Percentiles rank a stretch among this genome's conserved stretches.
Conservation (phyloP, 108 stramenopile species). For the Epithemia pelagica region DNA sequence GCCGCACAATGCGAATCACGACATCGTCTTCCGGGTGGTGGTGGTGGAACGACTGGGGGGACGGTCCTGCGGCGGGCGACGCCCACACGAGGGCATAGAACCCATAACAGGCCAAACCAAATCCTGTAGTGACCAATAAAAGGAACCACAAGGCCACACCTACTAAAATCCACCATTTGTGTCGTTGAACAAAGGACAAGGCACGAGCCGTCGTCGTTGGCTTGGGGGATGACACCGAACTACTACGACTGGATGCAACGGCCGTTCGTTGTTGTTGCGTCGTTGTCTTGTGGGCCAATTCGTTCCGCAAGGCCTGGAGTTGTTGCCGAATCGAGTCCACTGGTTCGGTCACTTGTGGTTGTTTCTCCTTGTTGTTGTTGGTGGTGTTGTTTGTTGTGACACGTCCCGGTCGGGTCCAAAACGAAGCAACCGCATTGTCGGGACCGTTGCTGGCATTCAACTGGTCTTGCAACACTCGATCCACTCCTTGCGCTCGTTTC, state of each 20-base stretch:
- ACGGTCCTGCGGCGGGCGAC: not conserved
- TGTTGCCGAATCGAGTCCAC: not conserved
- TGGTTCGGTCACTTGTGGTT: not conserved
- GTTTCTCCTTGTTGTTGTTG: not conserved
- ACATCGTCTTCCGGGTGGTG: not conserved
- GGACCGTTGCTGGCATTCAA: not conserved
- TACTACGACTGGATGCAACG: no score
- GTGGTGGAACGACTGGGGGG: not conserved
- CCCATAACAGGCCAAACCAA: constrained; percentile 7
- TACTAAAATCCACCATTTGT: not conserved
- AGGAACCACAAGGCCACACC: not conserved
- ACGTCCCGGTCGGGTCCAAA: not conserved
- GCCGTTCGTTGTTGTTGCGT: not conserved
- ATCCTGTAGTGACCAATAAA: not conserved
- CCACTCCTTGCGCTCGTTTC: not conserved
- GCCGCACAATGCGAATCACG: constrained; percentile 13
- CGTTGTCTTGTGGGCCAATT: not conserved
- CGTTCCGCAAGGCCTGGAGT: not conserved
- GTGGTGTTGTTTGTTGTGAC: not conserved
- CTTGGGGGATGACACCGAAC: not conserved
- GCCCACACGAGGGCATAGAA: not conserved
- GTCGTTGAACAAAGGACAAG: not conserved
- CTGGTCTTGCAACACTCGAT: not conserved
- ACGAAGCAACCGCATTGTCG: not conserved
- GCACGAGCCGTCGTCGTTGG: not conserved